Evolutionary conservation across 2,329 filamentous ascomycete species (phyloP).

Genomic region (Epichloe sp.): DNA sequence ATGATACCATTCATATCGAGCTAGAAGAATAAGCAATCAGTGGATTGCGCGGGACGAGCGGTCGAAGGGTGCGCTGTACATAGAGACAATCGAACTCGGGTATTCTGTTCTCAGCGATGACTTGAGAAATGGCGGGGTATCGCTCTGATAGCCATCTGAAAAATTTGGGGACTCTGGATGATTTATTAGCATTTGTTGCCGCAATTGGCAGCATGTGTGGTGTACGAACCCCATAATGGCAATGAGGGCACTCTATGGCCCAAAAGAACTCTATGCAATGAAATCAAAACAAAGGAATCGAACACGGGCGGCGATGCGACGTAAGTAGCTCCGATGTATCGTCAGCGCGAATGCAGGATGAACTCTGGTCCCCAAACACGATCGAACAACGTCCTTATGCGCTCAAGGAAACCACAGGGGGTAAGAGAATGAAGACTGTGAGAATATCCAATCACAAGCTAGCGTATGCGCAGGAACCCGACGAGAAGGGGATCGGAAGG

Average conservation of each 20-base stretch:
- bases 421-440: neutral
- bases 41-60: neutral
- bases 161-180: slow-evolving; percentile 62
- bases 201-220: neutral
- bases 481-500: neutral
- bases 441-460: neutral
- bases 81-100: slow-evolving; percentile 98
- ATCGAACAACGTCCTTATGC: neutral
- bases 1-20: slow-evolving; percentile 99
- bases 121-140: slow-evolving; percentile 94
- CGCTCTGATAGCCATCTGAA: slow-evolving; percentile 99
- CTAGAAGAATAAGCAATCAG: slow-evolving; percentile 25
- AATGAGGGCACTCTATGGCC: neutral
- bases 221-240: slow-evolving; percentile 18
- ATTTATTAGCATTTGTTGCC: neutral
- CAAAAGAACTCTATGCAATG: neutral
- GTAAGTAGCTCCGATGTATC: neutral
- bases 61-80: slow-evolving; percentile 28
- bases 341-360: neutral
- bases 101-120: slow-evolving; percentile 97
- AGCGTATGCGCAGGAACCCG: neutral
- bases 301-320: too few relatives aligned
- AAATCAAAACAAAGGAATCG: neutral
- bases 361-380: neutral
- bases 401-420: neutral